A percentile compares a stretch with the other conserved stretches of the same genome.
phyloP scores from a whole-genome alignment of 2,329 filamentous ascomycete species.

The Calonectria honghensis region DNA sequence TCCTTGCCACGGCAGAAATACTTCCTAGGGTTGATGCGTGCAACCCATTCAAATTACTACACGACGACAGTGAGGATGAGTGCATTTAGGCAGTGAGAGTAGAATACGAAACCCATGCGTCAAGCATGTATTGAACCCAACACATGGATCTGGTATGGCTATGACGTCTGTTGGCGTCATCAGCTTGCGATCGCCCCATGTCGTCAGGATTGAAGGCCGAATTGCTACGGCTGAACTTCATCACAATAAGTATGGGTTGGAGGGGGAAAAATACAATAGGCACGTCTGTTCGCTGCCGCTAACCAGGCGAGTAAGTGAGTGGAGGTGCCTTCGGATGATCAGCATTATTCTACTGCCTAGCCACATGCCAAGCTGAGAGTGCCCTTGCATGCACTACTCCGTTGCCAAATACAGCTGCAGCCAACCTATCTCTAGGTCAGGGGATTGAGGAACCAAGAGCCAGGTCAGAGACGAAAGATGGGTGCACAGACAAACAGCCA shows the following conservation, averaged over 20 bases:
- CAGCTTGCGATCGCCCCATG: background rate
- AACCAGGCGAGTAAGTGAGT: background rate
- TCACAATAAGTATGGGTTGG: background rate
- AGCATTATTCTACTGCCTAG: background rate
- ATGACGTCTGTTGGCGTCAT: background rate
- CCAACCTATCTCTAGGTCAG: constrained; percentile 13
- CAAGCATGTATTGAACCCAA: background rate
- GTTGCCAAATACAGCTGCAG: constrained; percentile 32
- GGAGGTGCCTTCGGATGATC: constrained; percentile 13
- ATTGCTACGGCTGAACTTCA: constrained; percentile 2
- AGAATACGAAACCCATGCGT: constrained; percentile 22
- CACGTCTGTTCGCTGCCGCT: background rate
- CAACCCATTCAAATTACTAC: constrained; percentile 1
- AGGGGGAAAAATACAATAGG: background rate
- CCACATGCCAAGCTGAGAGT: constrained; percentile 2
- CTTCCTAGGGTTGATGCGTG: constrained; percentile 18
- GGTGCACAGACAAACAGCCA: constrained; percentile 1
- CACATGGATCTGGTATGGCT: background rate
- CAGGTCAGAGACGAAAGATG: constrained; percentile 28
- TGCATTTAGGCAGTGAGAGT: background rate
- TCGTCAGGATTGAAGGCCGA: background rate
- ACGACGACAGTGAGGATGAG: background rate
- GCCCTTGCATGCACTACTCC: constrained; percentile 31
- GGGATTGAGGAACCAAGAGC: constrained; percentile 30
- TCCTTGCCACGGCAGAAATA: constrained; percentile 13